Percentiles rank a stretch among this genome's conserved stretches.
Evolutionary conservation across 2,329 filamentous ascomycete genomes (phyloP).

Genomic region (Aspergillus latus): DNA sequence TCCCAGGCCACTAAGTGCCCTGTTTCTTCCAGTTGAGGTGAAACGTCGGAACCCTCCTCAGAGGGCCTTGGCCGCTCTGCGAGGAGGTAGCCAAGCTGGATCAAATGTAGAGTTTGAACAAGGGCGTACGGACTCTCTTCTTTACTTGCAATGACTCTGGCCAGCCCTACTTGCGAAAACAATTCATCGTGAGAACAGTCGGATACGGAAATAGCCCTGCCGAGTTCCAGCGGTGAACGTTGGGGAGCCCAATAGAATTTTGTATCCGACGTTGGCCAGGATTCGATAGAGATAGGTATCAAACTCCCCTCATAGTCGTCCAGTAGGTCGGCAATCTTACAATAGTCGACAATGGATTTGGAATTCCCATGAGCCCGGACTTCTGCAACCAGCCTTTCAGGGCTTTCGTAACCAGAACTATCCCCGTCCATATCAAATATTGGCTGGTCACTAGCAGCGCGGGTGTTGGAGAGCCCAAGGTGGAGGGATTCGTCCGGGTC

Average conservation of each 20-base stretch:
- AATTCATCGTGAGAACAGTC: conserved; percentile 18
- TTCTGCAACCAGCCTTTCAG: conserved; percentile 27
- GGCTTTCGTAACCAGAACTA: conserved; percentile 24
- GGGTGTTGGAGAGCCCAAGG: conserved; percentile 18
- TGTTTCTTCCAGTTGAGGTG: conserved; percentile 30
- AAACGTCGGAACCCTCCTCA: not conserved
- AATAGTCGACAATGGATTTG: conserved; percentile 29
- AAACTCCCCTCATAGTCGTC: conserved; percentile 36
- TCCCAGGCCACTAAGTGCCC: conserved; percentile 42
- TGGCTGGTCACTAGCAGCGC: conserved; percentile 22
- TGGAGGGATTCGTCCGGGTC: conserved; percentile 20
- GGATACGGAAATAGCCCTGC: conserved; percentile 11
- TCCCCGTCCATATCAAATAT: conserved; percentile 29
- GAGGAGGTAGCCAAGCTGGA: conserved; percentile 40
- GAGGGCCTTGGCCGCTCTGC: conserved; percentile 19
- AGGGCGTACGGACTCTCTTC: conserved; percentile 23
- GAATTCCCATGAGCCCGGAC: conserved; percentile 33
- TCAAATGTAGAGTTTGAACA: conserved; percentile 30
- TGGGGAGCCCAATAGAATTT: conserved; percentile 37
- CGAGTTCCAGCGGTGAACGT: conserved; percentile 36
- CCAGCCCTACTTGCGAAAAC: conserved; percentile 32
- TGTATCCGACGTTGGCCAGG: not conserved
- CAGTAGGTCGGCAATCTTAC: conserved; percentile 31
- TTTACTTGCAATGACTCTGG: conserved; percentile 28
- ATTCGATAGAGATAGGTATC: conserved; percentile 22